phyloP scores from a whole-genome alignment of 306 rosid species.

The Hippophae tibetana region DNA sequence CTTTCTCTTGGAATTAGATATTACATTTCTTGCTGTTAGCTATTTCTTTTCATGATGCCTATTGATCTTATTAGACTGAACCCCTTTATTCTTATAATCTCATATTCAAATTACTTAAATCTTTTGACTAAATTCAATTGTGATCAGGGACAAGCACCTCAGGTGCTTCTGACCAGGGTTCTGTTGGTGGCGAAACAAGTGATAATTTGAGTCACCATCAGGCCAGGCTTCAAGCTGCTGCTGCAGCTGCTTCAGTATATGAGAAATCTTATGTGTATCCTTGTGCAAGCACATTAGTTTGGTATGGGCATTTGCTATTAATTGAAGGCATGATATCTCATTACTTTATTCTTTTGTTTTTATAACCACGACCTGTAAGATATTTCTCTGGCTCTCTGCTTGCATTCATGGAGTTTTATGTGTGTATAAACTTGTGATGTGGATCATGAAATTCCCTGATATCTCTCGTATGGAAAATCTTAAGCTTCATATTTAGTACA shows the following conservation, averaged over 20 bases:
- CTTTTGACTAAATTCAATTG: slow-evolving; percentile 11
- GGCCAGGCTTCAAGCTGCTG: slow-evolving; percentile 91
- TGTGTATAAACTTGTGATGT: neutral
- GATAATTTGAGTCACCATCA: slow-evolving; percentile 60
- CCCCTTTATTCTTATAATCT: neutral
- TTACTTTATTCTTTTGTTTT: neutral
- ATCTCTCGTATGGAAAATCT: neutral
- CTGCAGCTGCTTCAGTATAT: slow-evolving; percentile 81
- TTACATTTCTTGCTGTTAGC: neutral
- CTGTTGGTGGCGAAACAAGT: slow-evolving; percentile 35
- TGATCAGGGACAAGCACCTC: slow-evolving; percentile 39
- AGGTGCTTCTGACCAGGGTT: slow-evolving; percentile 43
- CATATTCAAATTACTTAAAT: neutral
- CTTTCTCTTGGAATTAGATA: no score
- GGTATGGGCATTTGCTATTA: slow-evolving; percentile 42
- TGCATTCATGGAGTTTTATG: neutral
- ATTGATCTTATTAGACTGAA: neutral
- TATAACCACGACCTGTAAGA: neutral
- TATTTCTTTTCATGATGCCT: neutral
- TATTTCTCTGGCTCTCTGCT: slow-evolving; percentile 2
- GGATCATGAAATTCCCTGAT: neutral
- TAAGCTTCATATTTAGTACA: neutral
- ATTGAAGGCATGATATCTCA: neutral
- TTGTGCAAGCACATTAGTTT: slow-evolving; percentile 45
- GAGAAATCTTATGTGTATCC: slow-evolving; percentile 72